Base-by-base conservation (phyloP, 2,329 filamentous ascomycete genomes). In the Trichoderma sp. region DNA sequence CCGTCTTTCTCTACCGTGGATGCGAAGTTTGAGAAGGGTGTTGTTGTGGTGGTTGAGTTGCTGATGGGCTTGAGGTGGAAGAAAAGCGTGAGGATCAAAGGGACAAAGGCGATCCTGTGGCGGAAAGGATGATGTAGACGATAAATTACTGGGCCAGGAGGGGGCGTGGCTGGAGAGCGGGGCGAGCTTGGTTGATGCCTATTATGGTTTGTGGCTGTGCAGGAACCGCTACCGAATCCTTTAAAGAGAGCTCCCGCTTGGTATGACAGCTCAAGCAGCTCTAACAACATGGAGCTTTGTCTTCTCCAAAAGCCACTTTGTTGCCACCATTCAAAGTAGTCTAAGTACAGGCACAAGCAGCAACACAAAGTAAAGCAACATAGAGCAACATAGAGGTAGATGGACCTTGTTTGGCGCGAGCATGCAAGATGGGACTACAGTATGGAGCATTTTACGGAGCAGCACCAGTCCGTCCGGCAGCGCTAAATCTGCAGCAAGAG, bases 121-220 rank as follows among this genome's bases (percentile, higher is more conserved):
- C 72, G 67, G 72, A 67, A 67, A 74, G 74, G 71, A 72, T 71
- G 74, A 74, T 74, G 75, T 50, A 63, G 66, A 31, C 60, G 59
- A 63, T 56, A 21, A 72, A 72, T 65, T 45, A 72, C 59, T 65
- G 60, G 73, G 74, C 69, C 76, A 72, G 77, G 77, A 75, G 75
- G 75, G 65, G 75, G 27, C 18, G 74, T 72, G 72, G 72, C 72
- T 68, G 29, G 38, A 35, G 72, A 11, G 60, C 60, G 60, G 33
- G 11, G 63, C 53, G 12, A 7, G 8, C 6, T 27, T 6, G n/a
- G 29, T 0, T 31, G 53, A 11, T 60, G 56, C 33, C 29, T 45
- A 21, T n/a, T 35, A 12, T n/a, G 18, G 41, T 11, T 3, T 56
- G 67, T 75, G 74, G 67, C 74, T 72, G 74, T 75, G 74, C 74